Conservation (phyloP, 257 asterid species). For the Vinca minor region DNA sequence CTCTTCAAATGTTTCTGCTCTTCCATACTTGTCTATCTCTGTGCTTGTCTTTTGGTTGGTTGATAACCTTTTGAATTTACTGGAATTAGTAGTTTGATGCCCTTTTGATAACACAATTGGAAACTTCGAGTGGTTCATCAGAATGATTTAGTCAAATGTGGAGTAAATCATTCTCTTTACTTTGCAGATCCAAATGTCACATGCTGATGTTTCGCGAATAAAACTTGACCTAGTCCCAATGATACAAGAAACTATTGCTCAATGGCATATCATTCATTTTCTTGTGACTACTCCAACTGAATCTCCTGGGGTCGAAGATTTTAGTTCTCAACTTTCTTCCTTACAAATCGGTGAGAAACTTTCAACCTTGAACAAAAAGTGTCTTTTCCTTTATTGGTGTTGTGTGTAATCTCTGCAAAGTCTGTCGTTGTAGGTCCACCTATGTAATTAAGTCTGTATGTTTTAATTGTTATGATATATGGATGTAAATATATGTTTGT, state of each 20-base stretch:
- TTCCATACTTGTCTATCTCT: neutral
- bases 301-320: constrained; percentile 78
- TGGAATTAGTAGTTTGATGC: neutral
- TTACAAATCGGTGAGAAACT: constrained; percentile 65
- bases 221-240: constrained; percentile 71
- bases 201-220: constrained; percentile 60
- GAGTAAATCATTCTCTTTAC: neutral
- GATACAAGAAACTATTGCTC: constrained; percentile 72
- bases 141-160: neutral
- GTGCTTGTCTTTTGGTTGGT: neutral
- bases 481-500: neutral
- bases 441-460: neutral
- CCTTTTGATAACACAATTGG: neutral
- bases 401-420: constrained; percentile 2
- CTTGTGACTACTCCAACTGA: constrained; percentile 76
- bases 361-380: constrained; percentile 9
- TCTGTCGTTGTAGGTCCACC: neutral
- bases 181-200: constrained; percentile 77
- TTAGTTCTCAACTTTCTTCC: constrained; percentile 78
- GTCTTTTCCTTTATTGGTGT: constrained; percentile 9
- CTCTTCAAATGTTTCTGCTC: neutral
- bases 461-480: neutral
- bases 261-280: constrained; percentile 87
- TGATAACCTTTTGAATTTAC: neutral
- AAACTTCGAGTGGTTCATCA: neutral